Base-by-base conservation (phyloP, 202 grass and related monocot species). In the Schoenoplectus triqueter region DNA sequence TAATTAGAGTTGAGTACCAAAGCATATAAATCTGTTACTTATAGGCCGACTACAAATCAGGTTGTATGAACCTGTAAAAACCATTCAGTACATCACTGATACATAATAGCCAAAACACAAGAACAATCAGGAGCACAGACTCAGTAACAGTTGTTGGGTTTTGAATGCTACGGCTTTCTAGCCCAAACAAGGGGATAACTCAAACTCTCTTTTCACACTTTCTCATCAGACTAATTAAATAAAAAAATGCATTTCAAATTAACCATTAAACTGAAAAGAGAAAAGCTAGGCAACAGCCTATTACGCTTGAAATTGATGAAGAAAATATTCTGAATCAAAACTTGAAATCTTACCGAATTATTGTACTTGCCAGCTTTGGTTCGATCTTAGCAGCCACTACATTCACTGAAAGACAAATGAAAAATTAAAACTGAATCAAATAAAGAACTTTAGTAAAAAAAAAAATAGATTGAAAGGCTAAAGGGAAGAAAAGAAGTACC, bases 311-410 rank as follows among this genome's bases (percentile, higher is more conserved):
- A 80, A 47, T 54, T 39, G 46, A 45, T 47, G 62, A 81, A 88
- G 2, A 9, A 9, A 65, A 74, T 57, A 52, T 71, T 41, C 14
- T n/a, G 6, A 86, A 80, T 55, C 5, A 69, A 56, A 90, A 22
- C 66, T 5, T 71, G 13, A 87, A 64, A 55, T 80, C 71, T 82
- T 56, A 98, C 92, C 95, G 91, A 62, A 95, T 92, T 31, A 98
- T 86, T 84, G 7, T 15, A 39, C 89, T 93, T 15, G 92, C 91
- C 76, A 84, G 55, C 83, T 98, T 93, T 4, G 95, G 89, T 46
- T 90, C 91, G 68, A 98, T 95, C 7, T 89, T 89, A 1, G 91
- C 85, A 48, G 87, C 91, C 14, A 95, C 67, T 19, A 93, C 91
- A 20, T 93, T 87, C 87, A 93, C 92, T 95, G 70, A 6, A 86